Base-by-base conservation (phyloP, 192 early-diverging fungal species). In the Piromyces finnis region DNA sequence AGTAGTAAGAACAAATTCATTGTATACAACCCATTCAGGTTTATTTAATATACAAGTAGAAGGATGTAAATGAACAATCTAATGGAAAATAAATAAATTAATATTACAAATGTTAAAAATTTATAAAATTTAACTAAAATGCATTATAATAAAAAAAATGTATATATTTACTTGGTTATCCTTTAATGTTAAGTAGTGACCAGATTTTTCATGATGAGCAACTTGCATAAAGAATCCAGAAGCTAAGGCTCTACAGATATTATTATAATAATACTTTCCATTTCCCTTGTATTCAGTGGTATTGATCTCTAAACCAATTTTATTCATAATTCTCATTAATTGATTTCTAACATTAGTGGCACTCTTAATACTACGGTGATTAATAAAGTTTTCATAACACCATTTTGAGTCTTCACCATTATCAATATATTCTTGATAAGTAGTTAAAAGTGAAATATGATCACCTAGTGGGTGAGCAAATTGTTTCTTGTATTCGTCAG, bases 181-280 rank as follows among this genome's bases (percentile, higher is more conserved):
- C 89, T 98, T 99, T 81, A 92, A 90, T 0, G 97, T 98, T 81
- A 96, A 82, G 85, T 98, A 99, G 81, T 92, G 90, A 0, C 94
- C 95, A 29, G 79, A 82, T 77, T 92, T 88, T 81, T 97, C 96
- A 81, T 93, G 85, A 86, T 98, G 95, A 3, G 95, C 98, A 14
- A 97, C 96, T 84, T 98, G 96, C 98, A 98, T 99, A 86, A 97
- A 99, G 88, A 94, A 98, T 30, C 98, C 98, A 29, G 96, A 86
- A 0, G 91, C 87, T 78, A 99, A 84, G 14, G 97, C 96, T 84
- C 90, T 92, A 77, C 96, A 90, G 79, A 99, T 97, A 79, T 95
- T 95, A 16, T 86, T 88, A 83, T 96, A 97, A 68, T 68, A 68
- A n/a, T 68, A 26, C 9, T 68, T 68, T n/a, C 51, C 51, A 68